Conservation (phyloP, 345 rosid species). For the Pistacia integerrima region DNA sequence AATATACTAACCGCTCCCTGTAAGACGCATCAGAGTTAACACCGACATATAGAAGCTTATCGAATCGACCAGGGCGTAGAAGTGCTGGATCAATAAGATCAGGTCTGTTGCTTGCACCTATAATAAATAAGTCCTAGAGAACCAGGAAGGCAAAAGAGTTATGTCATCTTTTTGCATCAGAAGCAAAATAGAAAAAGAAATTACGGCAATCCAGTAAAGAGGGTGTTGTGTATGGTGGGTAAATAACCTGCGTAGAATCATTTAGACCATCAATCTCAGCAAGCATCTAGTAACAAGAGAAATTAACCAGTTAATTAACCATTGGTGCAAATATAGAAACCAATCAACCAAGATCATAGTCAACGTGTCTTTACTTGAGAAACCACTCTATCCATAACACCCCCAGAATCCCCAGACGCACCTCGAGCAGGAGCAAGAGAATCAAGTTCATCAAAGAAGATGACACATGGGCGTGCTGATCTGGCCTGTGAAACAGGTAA, state of each 20-base stretch:
- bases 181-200: slow-evolving; percentile 9
- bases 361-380: slow-evolving; percentile 65
- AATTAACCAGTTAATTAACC: slow-evolving; percentile 15
- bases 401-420: slow-evolving; percentile 98
- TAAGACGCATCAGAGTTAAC: slow-evolving; percentile 88
- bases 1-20: slow-evolving; percentile 68
- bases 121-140: slow-evolving; percentile 78
- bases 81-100: slow-evolving; percentile 98
- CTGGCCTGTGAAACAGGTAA: slow-evolving; percentile 67
- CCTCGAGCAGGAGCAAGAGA: slow-evolving; percentile 99
- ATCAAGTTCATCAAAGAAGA: slow-evolving; percentile 97
- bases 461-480: slow-evolving; percentile 93
- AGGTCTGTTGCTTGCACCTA: slow-evolving; percentile 98
- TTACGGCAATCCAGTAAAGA: neutral
- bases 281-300: slow-evolving; percentile 64
- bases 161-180: slow-evolving; percentile 3
- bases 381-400: slow-evolving; percentile 98
- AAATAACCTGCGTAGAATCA: slow-evolving; percentile 73
- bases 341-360: slow-evolving; percentile 3
- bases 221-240: slow-evolving; percentile 5
- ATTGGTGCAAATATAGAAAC: neutral
- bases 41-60: slow-evolving; percentile 92
- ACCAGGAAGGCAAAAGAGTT: slow-evolving; percentile 15
- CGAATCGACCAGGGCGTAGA: slow-evolving; percentile 94
- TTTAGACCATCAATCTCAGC: slow-evolving; percentile 97